A percentile compares a stretch with the other conserved stretches of the same genome.
Evolutionary conservation across 495 filamentous ascomycete species (phyloP).

Genomic region (Pyronema omphalodes): DNA sequence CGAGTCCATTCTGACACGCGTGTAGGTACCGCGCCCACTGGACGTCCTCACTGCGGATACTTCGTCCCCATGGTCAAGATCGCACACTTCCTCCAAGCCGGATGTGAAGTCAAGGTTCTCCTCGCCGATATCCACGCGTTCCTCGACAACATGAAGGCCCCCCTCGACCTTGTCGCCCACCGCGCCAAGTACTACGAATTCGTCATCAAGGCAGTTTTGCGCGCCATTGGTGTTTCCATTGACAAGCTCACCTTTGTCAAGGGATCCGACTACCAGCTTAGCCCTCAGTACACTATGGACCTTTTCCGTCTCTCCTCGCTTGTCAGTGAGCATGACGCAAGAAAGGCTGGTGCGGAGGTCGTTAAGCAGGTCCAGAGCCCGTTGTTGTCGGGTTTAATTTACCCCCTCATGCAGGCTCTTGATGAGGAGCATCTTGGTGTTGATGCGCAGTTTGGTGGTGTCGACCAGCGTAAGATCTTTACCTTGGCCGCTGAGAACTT

Average conservation of each 20-base stretch:
- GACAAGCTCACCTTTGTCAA: conserved; percentile 69
- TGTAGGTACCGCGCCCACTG: conserved; percentile 52
- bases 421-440: conserved; percentile 82
- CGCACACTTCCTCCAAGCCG: conserved; percentile 69
- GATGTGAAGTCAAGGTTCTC: conserved; percentile 62
- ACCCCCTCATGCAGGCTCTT: conserved; percentile 74
- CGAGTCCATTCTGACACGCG: background rate
- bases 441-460: conserved; percentile 60
- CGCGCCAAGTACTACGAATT: conserved; percentile 55
- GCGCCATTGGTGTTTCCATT: conserved; percentile 53
- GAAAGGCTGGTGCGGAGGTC: conserved; percentile 77
- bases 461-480: conserved; percentile 88
- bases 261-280: conserved; percentile 67
- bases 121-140: conserved; percentile 69
- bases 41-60: conserved; percentile 66
- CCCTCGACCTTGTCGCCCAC: conserved; percentile 67
- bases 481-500: conserved; percentile 55
- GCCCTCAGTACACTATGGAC: conserved; percentile 53
- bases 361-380: conserved; percentile 75
- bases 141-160: conserved; percentile 70
- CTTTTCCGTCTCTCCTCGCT: conserved; percentile 43
- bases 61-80: conserved; percentile 75
- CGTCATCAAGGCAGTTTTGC: conserved; percentile 45
- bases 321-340: conserved; percentile 48
- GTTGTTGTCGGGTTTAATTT: conserved; percentile 61